Percentiles rank a stretch among this genome's conserved stretches.
Conservation (phyloP, 1,139 yeast genomes). For the Yamadazyma atmosphaerica region DNA sequence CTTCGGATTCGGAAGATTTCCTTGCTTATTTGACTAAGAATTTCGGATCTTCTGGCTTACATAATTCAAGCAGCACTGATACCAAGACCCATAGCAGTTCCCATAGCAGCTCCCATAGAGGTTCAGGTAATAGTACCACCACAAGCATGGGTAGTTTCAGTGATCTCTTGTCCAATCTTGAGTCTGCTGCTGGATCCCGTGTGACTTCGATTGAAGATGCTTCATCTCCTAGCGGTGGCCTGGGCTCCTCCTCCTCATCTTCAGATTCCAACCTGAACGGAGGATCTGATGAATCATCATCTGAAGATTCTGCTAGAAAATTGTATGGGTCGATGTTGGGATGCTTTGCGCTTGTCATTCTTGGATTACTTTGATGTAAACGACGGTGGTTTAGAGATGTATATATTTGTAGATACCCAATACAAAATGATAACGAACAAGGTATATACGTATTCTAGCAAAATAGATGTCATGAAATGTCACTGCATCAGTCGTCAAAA, state of each 20-base stretch:
- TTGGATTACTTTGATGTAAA: neutral
- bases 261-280: neutral
- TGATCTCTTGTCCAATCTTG: neutral
- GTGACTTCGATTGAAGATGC: neutral
- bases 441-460: no score
- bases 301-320: slow-evolving; percentile 10
- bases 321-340: slow-evolving; percentile 9
- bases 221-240: neutral
- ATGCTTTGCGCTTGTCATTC: slow-evolving; percentile 4
- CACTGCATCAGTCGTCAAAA: neutral
- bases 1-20: slow-evolving; percentile 3
- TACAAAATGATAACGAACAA: no score
- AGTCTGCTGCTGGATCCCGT: neutral
- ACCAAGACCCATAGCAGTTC: no score
- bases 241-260: neutral
- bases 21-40: slow-evolving; percentile 4
- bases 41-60: neutral
- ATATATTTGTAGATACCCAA: neutral
- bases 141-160: neutral
- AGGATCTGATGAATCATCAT: slow-evolving; percentile 3
- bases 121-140: neutral
- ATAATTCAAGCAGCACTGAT: no score
- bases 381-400: no score
- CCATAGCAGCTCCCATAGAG: neutral
- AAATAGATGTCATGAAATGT: neutral